These are phyloP conservation scores for Phytophthora litchii DNA, from an alignment of 352 stramenopile species.

Conservation along the genomic window DNA sequence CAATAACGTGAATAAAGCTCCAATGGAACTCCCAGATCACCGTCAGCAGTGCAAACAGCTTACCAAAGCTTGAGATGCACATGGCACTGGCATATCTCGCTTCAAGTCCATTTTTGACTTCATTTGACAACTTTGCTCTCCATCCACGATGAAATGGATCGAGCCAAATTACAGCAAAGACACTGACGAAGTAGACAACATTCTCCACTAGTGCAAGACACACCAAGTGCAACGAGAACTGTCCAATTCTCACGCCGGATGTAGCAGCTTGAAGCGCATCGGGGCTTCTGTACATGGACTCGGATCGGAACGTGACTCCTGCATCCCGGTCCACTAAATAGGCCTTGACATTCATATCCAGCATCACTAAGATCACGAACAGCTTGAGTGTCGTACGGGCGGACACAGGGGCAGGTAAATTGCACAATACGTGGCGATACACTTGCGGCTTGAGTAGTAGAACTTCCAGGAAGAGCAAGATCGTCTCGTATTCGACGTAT, in stretches of 20 bases:
- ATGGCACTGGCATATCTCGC: conserved; percentile 62
- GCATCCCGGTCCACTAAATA: conserved; percentile 75
- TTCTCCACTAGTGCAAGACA: conserved; percentile 78
- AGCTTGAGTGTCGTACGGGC: conserved; percentile 68
- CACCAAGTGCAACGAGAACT: conserved; percentile 83
- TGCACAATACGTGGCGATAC: conserved; percentile 87
- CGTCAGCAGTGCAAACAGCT: conserved; percentile 82
- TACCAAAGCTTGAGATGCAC: conserved; percentile 85
- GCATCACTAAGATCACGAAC: conserved; percentile 79
- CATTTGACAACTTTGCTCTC: conserved; percentile 32
- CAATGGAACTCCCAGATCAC: conserved; percentile 90
- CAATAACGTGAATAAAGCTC: conserved; percentile 86
- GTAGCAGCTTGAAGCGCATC: conserved; percentile 37
- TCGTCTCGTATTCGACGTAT: conserved; percentile 89
- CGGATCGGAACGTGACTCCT: conserved; percentile 59
- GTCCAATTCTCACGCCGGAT: conserved; percentile 65
- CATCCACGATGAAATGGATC: conserved; percentile 64
- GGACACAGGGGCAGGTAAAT: conserved; percentile 58
- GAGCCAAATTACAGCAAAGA: conserved; percentile 54
- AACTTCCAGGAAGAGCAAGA: conserved; percentile 87
- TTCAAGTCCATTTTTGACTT: neutral
- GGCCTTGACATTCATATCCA: conserved; percentile 89
- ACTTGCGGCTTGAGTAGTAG: conserved; percentile 86
- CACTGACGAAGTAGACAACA: conserved; percentile 55
- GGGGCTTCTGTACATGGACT: conserved; percentile 56